Base-by-base conservation (phyloP, 2,329 filamentous ascomycete genomes). In the Pseudomassariella vexata region DNA sequence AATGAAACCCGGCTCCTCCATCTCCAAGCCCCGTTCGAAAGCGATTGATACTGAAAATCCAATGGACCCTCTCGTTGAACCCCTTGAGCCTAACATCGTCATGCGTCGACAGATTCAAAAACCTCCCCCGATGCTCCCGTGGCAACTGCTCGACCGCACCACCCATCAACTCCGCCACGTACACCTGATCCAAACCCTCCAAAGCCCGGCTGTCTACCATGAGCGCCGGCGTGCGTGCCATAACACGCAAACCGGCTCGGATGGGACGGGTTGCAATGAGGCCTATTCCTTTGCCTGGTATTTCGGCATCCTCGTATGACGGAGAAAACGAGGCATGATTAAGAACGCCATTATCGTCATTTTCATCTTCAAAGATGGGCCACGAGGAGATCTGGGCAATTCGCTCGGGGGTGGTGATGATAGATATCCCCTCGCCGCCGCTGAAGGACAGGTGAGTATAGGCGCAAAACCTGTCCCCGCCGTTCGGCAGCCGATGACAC, bases 1-100 rank as follows among this genome's bases (percentile, higher is more conserved):
- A 51, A 29, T 56, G 50, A 32, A 57, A 51, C 5, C 49, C 46
- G 11, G 40, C 35, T 16, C 38, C 39, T 16, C 41, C 40, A 18
- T 47, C 39, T 6, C 54, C 36, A 6, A 36, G 29, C n/a, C 41
- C 36, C 3, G 47, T 52, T 9, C 43, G 39, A 34, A 56, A 58
- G 9, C 50, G 49, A 26, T 57, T 57, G 2, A 46, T 52, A n/a
- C 44, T 45, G 19, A 56, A 50, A 19, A 58, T 55, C 28, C 50
- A 45, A 35, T 50, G 48, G 5, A 51, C 37, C 17, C 37, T 41
- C n/a, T 49, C 44, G 7, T 38, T 34, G 6, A 42, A 38, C 9
- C 31, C 41, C 9, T 22, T 31, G 5, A n/a, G n/a, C n/a, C n/a
- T n/a, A n/a, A 35, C 41, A 19, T 19, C 30, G 9, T 36, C 39